Conservation (phyloP, 208 protist species). For the Trypanosoma avium region DNA sequence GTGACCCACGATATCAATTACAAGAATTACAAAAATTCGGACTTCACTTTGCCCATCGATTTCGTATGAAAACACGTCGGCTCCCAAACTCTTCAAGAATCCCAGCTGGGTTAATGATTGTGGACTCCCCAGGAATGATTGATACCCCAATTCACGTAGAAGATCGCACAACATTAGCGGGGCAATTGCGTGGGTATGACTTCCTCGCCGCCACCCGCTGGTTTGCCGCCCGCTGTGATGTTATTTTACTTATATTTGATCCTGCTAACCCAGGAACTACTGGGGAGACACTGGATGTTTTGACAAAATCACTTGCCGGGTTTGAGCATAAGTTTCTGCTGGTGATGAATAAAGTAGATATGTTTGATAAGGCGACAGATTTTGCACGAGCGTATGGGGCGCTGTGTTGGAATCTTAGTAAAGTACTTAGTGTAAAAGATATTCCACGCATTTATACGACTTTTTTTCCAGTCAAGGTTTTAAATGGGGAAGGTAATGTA, state of each 20-base stretch:
- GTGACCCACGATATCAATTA: constrained; percentile 72
- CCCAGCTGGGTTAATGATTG: constrained; percentile 72
- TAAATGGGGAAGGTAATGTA: neutral
- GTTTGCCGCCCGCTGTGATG: constrained; percentile 88
- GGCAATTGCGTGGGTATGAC: constrained; percentile 85
- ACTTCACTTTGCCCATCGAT: constrained; percentile 68
- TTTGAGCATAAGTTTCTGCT: constrained; percentile 91
- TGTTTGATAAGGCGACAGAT: constrained; percentile 82
- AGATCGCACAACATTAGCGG: constrained; percentile 31
- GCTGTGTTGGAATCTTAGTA: constrained; percentile 92
- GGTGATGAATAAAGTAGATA: constrained; percentile 89
- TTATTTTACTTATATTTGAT: constrained; percentile 92
- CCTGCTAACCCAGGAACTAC: constrained; percentile 86
- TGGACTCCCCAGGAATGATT: constrained; percentile 93
- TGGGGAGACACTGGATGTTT: constrained; percentile 90
- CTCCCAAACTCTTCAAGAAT: constrained; percentile 41
- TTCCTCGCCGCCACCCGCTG: constrained; percentile 79
- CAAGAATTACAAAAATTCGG: constrained; percentile 78
- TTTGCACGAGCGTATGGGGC: constrained; percentile 89
- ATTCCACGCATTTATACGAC: constrained; percentile 92
- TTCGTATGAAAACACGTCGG: constrained; percentile 72
- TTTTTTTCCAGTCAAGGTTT: constrained; percentile 34
- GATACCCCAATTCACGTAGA: constrained; percentile 68
- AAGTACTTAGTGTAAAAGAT: constrained; percentile 89
- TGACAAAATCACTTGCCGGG: constrained; percentile 81